phyloP scores from a whole-genome alignment of 2,329 filamentous ascomycete genomes.

The Aspergillus sp. region DNA sequence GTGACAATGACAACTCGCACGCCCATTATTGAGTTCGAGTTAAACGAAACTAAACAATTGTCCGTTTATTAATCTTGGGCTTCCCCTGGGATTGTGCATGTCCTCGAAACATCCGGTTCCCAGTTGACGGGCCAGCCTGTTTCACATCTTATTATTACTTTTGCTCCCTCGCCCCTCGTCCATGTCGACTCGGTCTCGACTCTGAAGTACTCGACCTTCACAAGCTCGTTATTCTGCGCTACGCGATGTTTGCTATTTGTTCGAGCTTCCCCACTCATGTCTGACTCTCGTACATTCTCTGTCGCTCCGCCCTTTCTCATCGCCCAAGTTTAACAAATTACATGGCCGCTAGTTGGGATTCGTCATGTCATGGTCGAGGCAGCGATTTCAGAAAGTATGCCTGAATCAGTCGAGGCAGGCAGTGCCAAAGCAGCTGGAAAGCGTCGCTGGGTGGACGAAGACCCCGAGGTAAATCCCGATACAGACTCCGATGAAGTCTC shows the following conservation, averaged over 20 bases:
- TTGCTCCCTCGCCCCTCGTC: neutral
- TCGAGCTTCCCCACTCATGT: neutral
- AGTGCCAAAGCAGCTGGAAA: slow-evolving; percentile 11
- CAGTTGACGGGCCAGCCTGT: slow-evolving; percentile 4
- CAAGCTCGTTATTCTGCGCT: neutral
- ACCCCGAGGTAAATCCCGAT: slow-evolving; percentile 16
- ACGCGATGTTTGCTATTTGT: neutral
- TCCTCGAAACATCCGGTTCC: slow-evolving; percentile 4
- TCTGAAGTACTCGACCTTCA: neutral
- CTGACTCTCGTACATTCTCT: neutral
- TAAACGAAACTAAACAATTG: slow-evolving; percentile 3
- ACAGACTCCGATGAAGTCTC: slow-evolving; percentile 21
- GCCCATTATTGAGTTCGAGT: neutral
- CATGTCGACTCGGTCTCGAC: neutral
- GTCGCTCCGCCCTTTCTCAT: neutral
- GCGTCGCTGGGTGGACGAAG: slow-evolving; percentile 8
- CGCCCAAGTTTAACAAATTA: neutral
- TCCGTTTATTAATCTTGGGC: neutral
- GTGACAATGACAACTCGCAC: neutral
- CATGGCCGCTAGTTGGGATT: slow-evolving; percentile 4
- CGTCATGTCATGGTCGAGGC: slow-evolving; percentile 32
- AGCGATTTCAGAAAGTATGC: slow-evolving; percentile 16
- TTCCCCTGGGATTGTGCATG: slow-evolving; percentile 4
- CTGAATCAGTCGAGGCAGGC: slow-evolving; percentile 10
- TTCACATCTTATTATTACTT: neutral